Evolutionary conservation across 208 protist species (phyloP).

Genomic region (Trypanosoma caninum): DNA sequence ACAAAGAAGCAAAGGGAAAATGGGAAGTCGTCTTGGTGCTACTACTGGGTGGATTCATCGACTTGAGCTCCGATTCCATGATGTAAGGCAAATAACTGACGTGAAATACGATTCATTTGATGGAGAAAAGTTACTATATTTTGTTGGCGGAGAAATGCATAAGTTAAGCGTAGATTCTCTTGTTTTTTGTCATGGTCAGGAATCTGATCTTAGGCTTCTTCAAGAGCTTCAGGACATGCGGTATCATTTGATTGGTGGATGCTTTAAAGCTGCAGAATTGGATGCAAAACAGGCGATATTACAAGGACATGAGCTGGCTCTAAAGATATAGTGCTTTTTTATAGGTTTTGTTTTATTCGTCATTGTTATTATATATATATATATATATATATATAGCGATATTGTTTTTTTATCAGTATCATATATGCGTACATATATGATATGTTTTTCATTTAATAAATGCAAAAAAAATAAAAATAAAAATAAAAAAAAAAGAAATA

Average conservation of each 20-base stretch:
- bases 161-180: conserved; percentile 70
- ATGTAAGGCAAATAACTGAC: conserved; percentile 68
- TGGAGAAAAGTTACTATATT: conserved; percentile 57
- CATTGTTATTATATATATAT: conserved; percentile 12
- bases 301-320: conserved; percentile 20
- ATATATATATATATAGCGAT: conserved; percentile 4
- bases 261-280: conserved; percentile 19
- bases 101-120: conserved; percentile 83
- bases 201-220: conserved; percentile 50
- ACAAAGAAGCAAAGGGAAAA: conserved; percentile 80
- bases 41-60: conserved; percentile 92
- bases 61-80: conserved; percentile 69
- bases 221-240: background rate
- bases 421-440: too few relatives aligned
- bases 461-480: background rate
- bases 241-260: conserved; percentile 25
- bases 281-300: conserved; percentile 23
- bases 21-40: conserved; percentile 67
- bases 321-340: conserved; percentile 9
- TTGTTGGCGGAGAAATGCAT: conserved; percentile 30
- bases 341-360: conserved; percentile 2
- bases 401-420: too few relatives aligned
- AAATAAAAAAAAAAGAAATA: background rate
- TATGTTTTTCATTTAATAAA: conserved; percentile 7
- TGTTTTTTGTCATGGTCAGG: conserved; percentile 88